Conservation (phyloP, 495 filamentous ascomycete species). For the Penicillium simplicissimum region DNA sequence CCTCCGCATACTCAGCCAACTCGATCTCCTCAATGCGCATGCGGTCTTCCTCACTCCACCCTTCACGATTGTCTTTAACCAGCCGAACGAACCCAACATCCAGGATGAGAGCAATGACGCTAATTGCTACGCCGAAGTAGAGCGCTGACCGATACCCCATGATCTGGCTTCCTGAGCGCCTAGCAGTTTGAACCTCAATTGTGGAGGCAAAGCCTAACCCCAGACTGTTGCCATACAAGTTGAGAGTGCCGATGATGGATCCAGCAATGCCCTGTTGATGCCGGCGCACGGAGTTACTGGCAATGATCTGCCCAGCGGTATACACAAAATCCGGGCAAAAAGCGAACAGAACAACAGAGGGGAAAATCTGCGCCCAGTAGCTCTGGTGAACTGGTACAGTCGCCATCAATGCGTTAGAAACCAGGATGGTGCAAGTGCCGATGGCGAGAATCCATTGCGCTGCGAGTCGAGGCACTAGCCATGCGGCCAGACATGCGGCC, state of each 20-base stretch:
- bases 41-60: slow-evolving; percentile 37
- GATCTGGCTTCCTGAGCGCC: slow-evolving; percentile 18
- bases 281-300: slow-evolving; percentile 51
- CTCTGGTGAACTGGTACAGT: slow-evolving; percentile 50
- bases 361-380: slow-evolving; percentile 55
- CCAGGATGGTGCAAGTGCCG: slow-evolving; percentile 40
- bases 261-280: slow-evolving; percentile 53
- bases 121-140: slow-evolving; percentile 47
- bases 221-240: slow-evolving; percentile 49
- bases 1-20: slow-evolving; percentile 20
- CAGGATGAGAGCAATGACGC: slow-evolving; percentile 39
- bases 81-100: slow-evolving; percentile 41
- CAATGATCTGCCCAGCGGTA: slow-evolving; percentile 55
- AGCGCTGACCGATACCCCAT: slow-evolving; percentile 45
- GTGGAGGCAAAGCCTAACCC: slow-evolving; percentile 54
- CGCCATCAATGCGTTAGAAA: slow-evolving; percentile 43
- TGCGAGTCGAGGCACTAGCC: slow-evolving; percentile 47
- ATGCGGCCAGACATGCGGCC: slow-evolving; percentile 47
- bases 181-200: slow-evolving; percentile 40
- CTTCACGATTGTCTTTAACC: slow-evolving; percentile 44
- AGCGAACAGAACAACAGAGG: slow-evolving; percentile 44
- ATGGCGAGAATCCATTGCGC: slow-evolving; percentile 55
- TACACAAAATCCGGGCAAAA: slow-evolving; percentile 55
- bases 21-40: slow-evolving; percentile 17
- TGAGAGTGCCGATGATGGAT: slow-evolving; percentile 48